phyloP scores from a whole-genome alignment of 495 filamentous ascomycete genomes.

The Aeminium ludgeri region DNA sequence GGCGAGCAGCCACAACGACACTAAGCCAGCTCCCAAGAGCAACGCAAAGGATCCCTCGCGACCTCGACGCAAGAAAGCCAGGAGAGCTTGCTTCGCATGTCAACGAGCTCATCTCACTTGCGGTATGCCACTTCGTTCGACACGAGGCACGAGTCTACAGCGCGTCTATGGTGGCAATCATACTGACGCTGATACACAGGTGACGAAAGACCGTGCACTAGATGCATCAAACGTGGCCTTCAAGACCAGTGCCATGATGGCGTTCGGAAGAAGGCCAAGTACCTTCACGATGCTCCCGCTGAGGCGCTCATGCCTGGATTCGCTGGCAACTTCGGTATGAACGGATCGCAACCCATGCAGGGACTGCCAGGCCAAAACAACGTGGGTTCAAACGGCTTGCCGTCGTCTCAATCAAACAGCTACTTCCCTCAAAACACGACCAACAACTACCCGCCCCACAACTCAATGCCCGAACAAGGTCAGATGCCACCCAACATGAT shows the following conservation, averaged over 20 bases:
- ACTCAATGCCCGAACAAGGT: background rate
- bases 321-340: slow-evolving; percentile 30
- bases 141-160: background rate
- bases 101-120: slow-evolving; percentile 95
- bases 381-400: background rate
- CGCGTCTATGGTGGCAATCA: background rate
- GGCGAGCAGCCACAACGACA: slow-evolving; percentile 32
- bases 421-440: slow-evolving; percentile 14
- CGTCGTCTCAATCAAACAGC: slow-evolving; percentile 13
- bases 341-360: slow-evolving; percentile 14
- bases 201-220: slow-evolving; percentile 77
- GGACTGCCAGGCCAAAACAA: slow-evolving; percentile 1
- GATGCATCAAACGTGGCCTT: slow-evolving; percentile 84
- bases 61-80: slow-evolving; percentile 86
- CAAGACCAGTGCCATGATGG: slow-evolving; percentile 87
- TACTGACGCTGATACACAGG: slow-evolving; percentile 28
- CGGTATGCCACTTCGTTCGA: slow-evolving; percentile 44
- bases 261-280: slow-evolving; percentile 96
- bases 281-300: slow-evolving; percentile 86
- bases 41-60: slow-evolving; percentile 73
- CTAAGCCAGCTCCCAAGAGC: slow-evolving; percentile 31
- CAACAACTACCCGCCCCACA: slow-evolving; percentile 2
- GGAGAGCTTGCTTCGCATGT: slow-evolving; percentile 89
- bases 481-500: slow-evolving; percentile 6
- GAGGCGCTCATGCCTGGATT: slow-evolving; percentile 51